phyloP scores from a whole-genome alignment of 768 basidiomycete genomes.

The Leucocoprinus sp. region DNA sequence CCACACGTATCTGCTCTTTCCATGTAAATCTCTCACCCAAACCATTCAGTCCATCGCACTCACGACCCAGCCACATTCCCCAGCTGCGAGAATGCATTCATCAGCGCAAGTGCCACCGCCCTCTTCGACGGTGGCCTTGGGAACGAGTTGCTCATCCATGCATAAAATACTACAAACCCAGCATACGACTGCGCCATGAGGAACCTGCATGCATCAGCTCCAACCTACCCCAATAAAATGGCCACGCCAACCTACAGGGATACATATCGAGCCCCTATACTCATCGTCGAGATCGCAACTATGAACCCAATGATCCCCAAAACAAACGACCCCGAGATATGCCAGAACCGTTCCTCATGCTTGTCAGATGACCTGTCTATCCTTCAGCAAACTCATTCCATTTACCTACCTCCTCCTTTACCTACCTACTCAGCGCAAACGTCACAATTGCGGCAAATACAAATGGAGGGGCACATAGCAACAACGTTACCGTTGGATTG shows the following conservation, averaged over 20 bases:
- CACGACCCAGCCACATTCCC: slow-evolving; percentile 82
- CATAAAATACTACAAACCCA: slow-evolving; percentile 54
- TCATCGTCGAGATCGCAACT: slow-evolving; percentile 66
- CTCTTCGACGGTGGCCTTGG: slow-evolving; percentile 76
- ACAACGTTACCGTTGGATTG: slow-evolving; percentile 52
- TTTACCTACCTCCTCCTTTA: no score
- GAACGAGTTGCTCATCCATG: slow-evolving; percentile 47
- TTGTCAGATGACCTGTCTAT: slow-evolving; percentile 71
- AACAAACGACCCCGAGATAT: slow-evolving; percentile 47
- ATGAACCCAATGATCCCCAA: slow-evolving; percentile 69
- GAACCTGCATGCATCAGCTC: slow-evolving; percentile 33
- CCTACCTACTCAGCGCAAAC: slow-evolving; percentile 41
- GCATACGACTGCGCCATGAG: slow-evolving; percentile 74
- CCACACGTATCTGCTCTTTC: slow-evolving; percentile 58
- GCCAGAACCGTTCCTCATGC: slow-evolving; percentile 66
- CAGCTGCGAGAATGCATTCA: slow-evolving; percentile 75
- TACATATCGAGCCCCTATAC: slow-evolving; percentile 59
- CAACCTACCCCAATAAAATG: neutral
- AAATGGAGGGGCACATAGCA: slow-evolving; percentile 82
- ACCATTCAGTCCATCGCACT: slow-evolving; percentile 25
- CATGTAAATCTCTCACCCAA: no score
- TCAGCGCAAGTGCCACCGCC: slow-evolving; percentile 71
- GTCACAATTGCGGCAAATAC: slow-evolving; percentile 54
- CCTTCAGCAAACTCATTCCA: no score
- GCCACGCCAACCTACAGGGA: slow-evolving; percentile 40